phyloP scores from a whole-genome alignment of 352 stramenopile species.

The Pythium volutum region DNA sequence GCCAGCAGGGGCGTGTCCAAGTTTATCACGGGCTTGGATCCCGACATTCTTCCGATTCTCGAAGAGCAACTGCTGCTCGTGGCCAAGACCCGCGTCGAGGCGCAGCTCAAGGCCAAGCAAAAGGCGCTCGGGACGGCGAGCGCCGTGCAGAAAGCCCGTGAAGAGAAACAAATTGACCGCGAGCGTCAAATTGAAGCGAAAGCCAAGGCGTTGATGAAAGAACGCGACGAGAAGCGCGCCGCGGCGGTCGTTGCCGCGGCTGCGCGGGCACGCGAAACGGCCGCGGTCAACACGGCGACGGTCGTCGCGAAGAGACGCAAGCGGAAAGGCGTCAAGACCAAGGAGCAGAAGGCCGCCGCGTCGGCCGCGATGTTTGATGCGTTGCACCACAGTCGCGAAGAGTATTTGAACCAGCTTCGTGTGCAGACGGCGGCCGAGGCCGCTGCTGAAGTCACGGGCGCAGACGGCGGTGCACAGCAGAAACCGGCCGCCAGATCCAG shows the following conservation, averaged over 20 bases:
- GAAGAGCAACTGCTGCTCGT: slow-evolving; percentile 5
- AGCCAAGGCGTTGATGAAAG: slow-evolving; percentile 5
- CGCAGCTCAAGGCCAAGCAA: slow-evolving; percentile 6
- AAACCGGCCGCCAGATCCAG: background rate
- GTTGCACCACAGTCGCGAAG: slow-evolving; percentile 14
- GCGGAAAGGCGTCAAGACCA: slow-evolving; percentile 22
- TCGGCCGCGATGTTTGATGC: slow-evolving; percentile 12
- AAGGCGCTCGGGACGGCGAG: background rate
- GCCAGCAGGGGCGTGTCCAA: background rate
- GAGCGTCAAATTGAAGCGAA: slow-evolving; percentile 1
- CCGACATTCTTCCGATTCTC: slow-evolving; percentile 1
- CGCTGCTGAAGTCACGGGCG: background rate
- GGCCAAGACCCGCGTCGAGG: slow-evolving; percentile 3
- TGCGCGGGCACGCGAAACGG: background rate
- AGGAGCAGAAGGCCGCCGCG: slow-evolving; percentile 13
- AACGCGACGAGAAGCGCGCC: slow-evolving; percentile 11
- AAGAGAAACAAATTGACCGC: slow-evolving; percentile 4
- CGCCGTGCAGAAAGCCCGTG: background rate
- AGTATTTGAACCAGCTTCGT: slow-evolving; percentile 20
- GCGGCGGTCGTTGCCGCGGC: slow-evolving; percentile 8
- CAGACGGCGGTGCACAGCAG: background rate
- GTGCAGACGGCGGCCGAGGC: slow-evolving; percentile 12
- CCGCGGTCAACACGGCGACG: slow-evolving; percentile 4
- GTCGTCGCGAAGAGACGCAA: slow-evolving; percentile 18
- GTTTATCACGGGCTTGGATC: background rate